phyloP scores from a whole-genome alignment of 495 filamentous ascomycete species.

The Paragyromitra xinjiangensis region DNA sequence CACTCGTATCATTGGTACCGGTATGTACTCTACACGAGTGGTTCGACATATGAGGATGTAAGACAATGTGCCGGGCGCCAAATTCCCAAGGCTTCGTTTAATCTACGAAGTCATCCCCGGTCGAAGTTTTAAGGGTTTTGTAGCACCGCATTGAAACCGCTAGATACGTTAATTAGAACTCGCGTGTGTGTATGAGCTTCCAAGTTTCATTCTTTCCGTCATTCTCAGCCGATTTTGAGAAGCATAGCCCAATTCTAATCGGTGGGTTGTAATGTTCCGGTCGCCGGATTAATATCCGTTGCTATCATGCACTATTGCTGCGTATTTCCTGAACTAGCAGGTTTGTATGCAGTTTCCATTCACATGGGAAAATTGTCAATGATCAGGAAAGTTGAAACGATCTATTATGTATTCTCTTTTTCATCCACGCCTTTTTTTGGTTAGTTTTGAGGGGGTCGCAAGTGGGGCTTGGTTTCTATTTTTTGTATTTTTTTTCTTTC shows the following conservation, averaged over 20 bases:
- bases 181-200: background rate
- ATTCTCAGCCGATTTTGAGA: background rate
- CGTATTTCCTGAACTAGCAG: constrained; percentile 19
- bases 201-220: background rate
- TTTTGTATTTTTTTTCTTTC: background rate
- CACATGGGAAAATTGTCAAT: constrained; percentile 34
- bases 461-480: background rate
- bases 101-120: background rate
- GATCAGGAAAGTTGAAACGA: constrained; percentile 29
- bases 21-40: background rate
- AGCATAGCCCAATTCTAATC: background rate
- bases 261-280: background rate
- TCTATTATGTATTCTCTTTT: background rate
- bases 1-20: background rate
- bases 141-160: background rate
- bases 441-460: background rate
- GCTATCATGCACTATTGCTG: background rate
- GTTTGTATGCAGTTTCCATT: constrained; percentile 41
- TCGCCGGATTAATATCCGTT: constrained; percentile 10
- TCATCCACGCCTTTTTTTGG: background rate
- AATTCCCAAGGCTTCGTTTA: background rate
- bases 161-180: background rate
- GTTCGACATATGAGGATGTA: background rate
- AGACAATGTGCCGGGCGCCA: constrained; percentile 3
- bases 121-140: background rate